Conservation (phyloP, 768 basidiomycete genomes). For the Royoungia palumana region DNA sequence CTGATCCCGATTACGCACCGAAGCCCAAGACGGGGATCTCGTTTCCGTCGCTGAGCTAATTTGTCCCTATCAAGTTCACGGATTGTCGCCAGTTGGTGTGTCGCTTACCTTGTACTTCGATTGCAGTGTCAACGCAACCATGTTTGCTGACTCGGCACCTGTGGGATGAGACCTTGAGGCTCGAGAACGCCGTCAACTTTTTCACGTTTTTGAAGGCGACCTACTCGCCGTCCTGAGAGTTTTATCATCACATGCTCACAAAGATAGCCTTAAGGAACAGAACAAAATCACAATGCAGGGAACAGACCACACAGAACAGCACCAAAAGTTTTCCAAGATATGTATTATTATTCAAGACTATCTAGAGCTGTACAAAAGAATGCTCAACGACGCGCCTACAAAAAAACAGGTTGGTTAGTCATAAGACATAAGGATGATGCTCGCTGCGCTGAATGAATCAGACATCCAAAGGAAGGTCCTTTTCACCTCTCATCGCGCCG, state of each 20-base stretch:
- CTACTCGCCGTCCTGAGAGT: no score
- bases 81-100: neutral
- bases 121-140: conserved; percentile 4
- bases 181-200: no score
- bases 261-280: neutral
- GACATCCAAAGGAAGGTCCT: conserved; percentile 90
- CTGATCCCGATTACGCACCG: conserved; percentile 1
- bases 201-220: no score
- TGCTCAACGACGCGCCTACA: neutral
- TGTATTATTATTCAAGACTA: conserved; percentile 3
- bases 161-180: no score
- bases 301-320: no score
- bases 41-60: conserved; percentile 3
- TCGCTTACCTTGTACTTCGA: conserved; percentile 7
- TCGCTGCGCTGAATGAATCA: conserved; percentile 45
- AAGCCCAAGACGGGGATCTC: conserved; percentile 10
- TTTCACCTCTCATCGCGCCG: conserved; percentile 62
- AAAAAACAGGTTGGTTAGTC: conserved; percentile 5
- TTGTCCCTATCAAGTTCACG: neutral
- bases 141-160: neutral
- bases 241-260: neutral
- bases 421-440: no score
- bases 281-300: neutral
- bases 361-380: neutral
- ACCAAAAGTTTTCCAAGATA: neutral